Evolutionary conservation across 768 basidiomycete species (phyloP).

Genomic region (Amanita molliuscula): DNA sequence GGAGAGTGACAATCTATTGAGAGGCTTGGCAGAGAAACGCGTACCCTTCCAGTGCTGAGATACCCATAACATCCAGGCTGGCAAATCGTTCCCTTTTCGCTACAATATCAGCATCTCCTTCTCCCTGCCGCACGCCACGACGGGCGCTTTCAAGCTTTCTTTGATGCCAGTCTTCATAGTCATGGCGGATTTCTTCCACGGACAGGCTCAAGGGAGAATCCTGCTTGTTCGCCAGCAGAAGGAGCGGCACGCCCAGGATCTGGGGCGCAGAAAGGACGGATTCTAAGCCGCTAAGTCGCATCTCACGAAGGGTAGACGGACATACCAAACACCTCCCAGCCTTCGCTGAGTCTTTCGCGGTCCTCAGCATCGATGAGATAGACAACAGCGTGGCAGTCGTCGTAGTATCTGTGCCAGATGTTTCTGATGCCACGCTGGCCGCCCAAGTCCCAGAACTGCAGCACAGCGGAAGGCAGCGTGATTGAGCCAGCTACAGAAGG

Average conservation of each 20-base stretch:
- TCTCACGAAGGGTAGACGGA: slow-evolving; percentile 6
- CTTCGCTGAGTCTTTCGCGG: slow-evolving; percentile 79
- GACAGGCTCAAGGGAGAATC: slow-evolving; percentile 74
- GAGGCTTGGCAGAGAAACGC: slow-evolving; percentile 12
- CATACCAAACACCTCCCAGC: slow-evolving; percentile 96
- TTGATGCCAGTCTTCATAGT: slow-evolving; percentile 83
- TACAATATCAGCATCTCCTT: slow-evolving; percentile 33
- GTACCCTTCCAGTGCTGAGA: slow-evolving; percentile 87
- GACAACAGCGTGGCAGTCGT: slow-evolving; percentile 94
- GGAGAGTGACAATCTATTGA: neutral
- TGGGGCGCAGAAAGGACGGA: slow-evolving; percentile 81
- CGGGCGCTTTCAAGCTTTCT: slow-evolving; percentile 61
- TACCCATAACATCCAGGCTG: slow-evolving; percentile 81
- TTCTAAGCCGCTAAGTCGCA: slow-evolving; percentile 34
- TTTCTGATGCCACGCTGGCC: slow-evolving; percentile 89
- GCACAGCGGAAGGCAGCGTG: slow-evolving; percentile 82
- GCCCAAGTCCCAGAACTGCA: slow-evolving; percentile 96
- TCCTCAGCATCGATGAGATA: slow-evolving; percentile 94
- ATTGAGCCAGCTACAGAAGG: slow-evolving; percentile 73
- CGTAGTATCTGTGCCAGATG: slow-evolving; percentile 93
- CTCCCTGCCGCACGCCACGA: slow-evolving; percentile 35
- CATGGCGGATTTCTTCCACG: slow-evolving; percentile 83
- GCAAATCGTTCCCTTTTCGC: slow-evolving; percentile 49
- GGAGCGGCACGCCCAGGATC: slow-evolving; percentile 80
- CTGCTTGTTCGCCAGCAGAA: slow-evolving; percentile 95